Percentiles rank a stretch among this genome's conserved stretches.
These are phyloP conservation scores for Penicillium egyptiacum DNA, from an alignment of 495 filamentous ascomycete genomes.

Conservation along the genomic window DNA sequence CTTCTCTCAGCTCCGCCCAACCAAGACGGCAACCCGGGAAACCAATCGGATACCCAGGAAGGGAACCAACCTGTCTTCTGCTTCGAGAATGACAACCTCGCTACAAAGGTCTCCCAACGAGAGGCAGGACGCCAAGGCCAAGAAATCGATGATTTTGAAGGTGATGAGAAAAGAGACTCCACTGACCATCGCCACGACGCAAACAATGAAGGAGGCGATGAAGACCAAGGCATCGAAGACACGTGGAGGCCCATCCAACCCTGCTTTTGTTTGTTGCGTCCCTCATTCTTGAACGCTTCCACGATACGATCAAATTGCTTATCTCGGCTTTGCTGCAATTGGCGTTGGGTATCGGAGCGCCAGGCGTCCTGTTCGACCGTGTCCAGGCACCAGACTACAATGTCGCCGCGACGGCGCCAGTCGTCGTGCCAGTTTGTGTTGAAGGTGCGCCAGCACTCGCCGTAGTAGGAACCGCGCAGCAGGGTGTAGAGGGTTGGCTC, in stretches of 20 bases:
- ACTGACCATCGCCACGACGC: constrained; percentile 15
- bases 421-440: constrained; percentile 90
- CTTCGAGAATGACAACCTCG: constrained; percentile 11
- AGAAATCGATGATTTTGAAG: constrained; percentile 3
- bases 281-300: constrained; percentile 30
- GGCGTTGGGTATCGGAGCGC: constrained; percentile 27
- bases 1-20: constrained; percentile 10
- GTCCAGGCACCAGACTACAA: constrained; percentile 75
- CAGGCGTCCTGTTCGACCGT: constrained; percentile 37
- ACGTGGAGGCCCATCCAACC: constrained; percentile 22
- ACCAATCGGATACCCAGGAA: constrained; percentile 13
- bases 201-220: constrained; percentile 8
- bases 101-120: constrained; percentile 9
- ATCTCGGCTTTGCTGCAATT: constrained; percentile 29
- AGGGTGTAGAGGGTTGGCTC: constrained; percentile 49
- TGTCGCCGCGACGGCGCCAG: constrained; percentile 75
- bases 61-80: constrained; percentile 14
- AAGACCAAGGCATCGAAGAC: constrained; percentile 7
- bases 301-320: constrained; percentile 41
- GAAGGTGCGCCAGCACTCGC: constrained; percentile 68
- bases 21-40: constrained; percentile 12
- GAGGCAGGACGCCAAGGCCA: constrained; percentile 33
- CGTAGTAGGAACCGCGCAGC: constrained; percentile 59
- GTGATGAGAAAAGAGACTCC: constrained; percentile 9
- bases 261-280: constrained; percentile 15